Evolutionary conservation across 345 rosid genomes (phyloP).

Genomic region (Microthlaspi erraticum): DNA sequence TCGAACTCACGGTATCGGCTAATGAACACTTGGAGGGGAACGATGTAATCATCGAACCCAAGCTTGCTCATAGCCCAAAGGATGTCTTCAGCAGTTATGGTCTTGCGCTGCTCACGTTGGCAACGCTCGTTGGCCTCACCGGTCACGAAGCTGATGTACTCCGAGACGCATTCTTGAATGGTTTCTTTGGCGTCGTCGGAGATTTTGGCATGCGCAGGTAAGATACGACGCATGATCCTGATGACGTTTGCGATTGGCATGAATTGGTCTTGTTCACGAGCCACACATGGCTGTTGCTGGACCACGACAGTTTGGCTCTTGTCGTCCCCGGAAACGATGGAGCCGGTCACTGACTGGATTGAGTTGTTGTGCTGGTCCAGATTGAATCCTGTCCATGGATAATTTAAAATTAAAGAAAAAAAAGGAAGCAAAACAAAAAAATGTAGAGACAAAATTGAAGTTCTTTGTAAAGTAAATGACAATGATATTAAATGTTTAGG

Average conservation of each 20-base stretch:
- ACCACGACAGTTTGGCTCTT: background rate
- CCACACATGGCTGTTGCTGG: constrained; percentile 32
- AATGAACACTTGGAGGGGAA: constrained; percentile 52
- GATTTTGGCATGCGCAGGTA: constrained; percentile 65
- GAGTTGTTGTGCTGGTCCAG: constrained; percentile 36
- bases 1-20: constrained; percentile 58
- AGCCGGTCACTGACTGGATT: constrained; percentile 5
- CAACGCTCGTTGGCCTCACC: constrained; percentile 78
- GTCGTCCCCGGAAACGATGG: constrained; percentile 7
- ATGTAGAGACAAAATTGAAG: background rate
- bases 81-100: constrained; percentile 70
- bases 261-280: constrained; percentile 68
- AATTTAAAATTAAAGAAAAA: background rate
- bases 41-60: constrained; percentile 65
- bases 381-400: constrained; percentile 24
- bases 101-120: constrained; percentile 74
- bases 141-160: constrained; percentile 73
- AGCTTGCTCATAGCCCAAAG: constrained; percentile 72
- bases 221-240: constrained; percentile 65
- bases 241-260: constrained; percentile 81
- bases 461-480: background rate
- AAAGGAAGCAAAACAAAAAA: background rate
- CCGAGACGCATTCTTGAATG: constrained; percentile 72
- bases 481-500: background rate
- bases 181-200: constrained; percentile 80